Base-by-base conservation (phyloP, 1,139 yeast genomes). In the Cylindricascospora bacillispora region DNA sequence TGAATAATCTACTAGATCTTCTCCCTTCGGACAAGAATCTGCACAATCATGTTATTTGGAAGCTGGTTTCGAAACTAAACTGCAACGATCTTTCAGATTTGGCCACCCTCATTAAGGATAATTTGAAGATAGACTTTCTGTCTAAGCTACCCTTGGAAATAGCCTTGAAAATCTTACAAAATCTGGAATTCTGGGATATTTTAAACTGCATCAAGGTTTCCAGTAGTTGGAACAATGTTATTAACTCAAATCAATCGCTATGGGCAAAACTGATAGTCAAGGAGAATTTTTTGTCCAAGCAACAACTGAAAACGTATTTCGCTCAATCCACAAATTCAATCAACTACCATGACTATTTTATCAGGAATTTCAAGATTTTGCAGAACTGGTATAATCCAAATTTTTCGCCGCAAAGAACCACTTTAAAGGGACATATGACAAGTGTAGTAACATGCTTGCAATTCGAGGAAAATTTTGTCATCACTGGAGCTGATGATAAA, bases 361-460 rank as follows among this genome's bases (percentile, higher is more conserved):
- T 29, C 20, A 25, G 15, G 14, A 29, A 21, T 19, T 25, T 22
- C 11, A 21, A 15, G 5, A 26, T 82, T 24, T 65, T 73, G 34
- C 62, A 66, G 31, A 70, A 92, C 49, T 89, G 98, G 98, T 78
- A 76, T 71, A 70, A 78, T 43, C 81, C 92, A 1, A 58, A 57
- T 16, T 80, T 70, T 45, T 63, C 60, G 29, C 95, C 97, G 1
- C 66, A 65, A 33, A 67, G 80, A 37, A 69, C 77, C 15, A 71
- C 83, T 24, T 69, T 82, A 12, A 67, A 70, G 9, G 92, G 92
- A 11, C 81, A 76, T 44, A 83, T 85, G 26, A 65, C 73, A 18
- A 78, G 78, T 44, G 93, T 86, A 7, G 93, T 92, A 2, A 89
- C 99, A 0, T 92, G 97, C 48, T 62, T 89, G 37, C 95, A 86